Conservation (phyloP, 805 yeast species). For the Yamadazyma tumulicola region DNA sequence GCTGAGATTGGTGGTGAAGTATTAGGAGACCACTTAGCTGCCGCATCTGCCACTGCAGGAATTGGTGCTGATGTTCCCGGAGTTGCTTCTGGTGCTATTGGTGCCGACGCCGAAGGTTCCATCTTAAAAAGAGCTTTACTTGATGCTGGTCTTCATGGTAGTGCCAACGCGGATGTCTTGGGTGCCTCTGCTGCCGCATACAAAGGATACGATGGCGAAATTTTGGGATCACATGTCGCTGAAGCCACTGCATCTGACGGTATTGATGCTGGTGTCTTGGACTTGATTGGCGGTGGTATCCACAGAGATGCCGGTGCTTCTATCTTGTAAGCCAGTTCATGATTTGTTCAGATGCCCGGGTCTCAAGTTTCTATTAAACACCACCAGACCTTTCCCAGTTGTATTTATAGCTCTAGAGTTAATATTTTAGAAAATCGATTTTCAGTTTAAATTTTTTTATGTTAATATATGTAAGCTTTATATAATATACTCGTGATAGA, state of each 20-base stretch:
- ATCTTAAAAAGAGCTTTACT: slow-evolving; percentile 11
- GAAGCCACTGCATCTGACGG: slow-evolving; percentile 12
- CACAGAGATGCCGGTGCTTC: slow-evolving; percentile 9
- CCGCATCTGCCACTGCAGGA: slow-evolving; percentile 12
- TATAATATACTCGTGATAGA: no score
- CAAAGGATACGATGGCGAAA: slow-evolving; percentile 11
- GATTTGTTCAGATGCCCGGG: no score
- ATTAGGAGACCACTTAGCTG: slow-evolving; percentile 15
- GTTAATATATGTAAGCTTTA: no score
- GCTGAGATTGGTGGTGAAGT: slow-evolving; percentile 12
- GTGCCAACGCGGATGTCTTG: slow-evolving; percentile 7
- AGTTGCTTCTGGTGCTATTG: slow-evolving; percentile 4
- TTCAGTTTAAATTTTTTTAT: no score
- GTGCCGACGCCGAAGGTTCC: slow-evolving; percentile 8
- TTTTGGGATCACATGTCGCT: slow-evolving; percentile 13
- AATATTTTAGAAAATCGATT: no score
- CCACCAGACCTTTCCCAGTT: no score
- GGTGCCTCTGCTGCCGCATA: slow-evolving; percentile 10
- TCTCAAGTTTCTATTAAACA: no score
- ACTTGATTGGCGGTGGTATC: slow-evolving; percentile 7
- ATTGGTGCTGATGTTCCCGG: slow-evolving; percentile 8
- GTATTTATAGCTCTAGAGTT: no score
- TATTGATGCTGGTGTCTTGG: slow-evolving; percentile 8
- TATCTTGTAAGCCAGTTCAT: slow-evolving; percentile 1
- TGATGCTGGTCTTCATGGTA: slow-evolving; percentile 11